Base-by-base conservation (phyloP, 202 grass and related monocot species). In the Schoenoplectus triqueter region DNA sequence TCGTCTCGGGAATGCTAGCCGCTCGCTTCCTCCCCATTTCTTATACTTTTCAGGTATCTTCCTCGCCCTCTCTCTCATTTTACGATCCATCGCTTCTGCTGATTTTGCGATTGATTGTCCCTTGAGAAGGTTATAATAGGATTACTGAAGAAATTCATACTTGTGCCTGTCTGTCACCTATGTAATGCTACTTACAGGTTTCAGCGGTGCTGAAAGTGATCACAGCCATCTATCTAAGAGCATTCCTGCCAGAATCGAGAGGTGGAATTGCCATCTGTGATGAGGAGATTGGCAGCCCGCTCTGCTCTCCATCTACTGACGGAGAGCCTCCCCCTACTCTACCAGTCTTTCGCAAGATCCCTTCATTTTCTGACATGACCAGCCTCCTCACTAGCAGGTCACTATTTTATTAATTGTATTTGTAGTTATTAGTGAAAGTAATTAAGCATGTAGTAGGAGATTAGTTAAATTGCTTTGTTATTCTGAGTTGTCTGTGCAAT, bases 11-110 rank as follows among this genome's bases (percentile, higher is more conserved):
- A 2, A 94, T 88, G 8, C 20, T 98, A 7, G 85, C 91, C 1
- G 88, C 91, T 69, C 93, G 96, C 54, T 98, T 98, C 85, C 90
- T 98, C 59, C n/a, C 88, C 63, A 94, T 91, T 10, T 87, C 96
- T 13, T 86, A 82, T 39, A 95, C 86, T 11, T 98, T 98, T 81
- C 84, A 95, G 93, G 92, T 97, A 66, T 85, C 88, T 63, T 45
- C 3, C 75, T 55, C 7, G 66, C 64, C 42, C 73, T 79, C 67
- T 74, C 52, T 82, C 47, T 31, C 0, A 31, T 31, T 31, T 31
- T 31, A 31, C 31, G 31, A 31, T 31, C 31, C 31, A 31, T 31
- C 31, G 45, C 39, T 75, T 69, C n/a, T 22, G 13, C 11, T 59
- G 52, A 55, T 10, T 59, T 14, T 59, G 3, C 2, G 15, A 59